A percentile compares a stretch with the other conserved stretches of the same genome.
These are phyloP conservation scores for Davidsoniella australis DNA, from an alignment of 2,329 filamentous ascomycete species.

Conservation along the genomic window DNA sequence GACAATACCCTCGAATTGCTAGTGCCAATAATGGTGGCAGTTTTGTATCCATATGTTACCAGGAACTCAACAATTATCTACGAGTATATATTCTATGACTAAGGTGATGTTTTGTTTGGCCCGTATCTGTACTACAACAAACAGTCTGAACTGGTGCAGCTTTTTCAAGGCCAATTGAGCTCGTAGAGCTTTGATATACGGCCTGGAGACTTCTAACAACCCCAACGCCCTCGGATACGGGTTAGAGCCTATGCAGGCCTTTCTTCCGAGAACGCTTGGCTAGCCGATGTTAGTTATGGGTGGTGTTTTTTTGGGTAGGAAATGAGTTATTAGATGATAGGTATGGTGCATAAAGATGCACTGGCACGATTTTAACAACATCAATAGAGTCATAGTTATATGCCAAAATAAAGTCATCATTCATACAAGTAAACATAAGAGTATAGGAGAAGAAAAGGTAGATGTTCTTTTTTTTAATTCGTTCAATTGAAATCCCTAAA, in stretches of 20 bases:
- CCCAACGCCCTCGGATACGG: slow-evolving; percentile 36
- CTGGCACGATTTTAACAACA: too few species aligned
- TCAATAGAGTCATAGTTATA: too few species aligned
- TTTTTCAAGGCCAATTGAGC: slow-evolving; percentile 37
- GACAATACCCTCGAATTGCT: too few species aligned
- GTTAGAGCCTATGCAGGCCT: slow-evolving; percentile 20
- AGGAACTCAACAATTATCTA: too few species aligned
- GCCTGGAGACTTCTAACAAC: slow-evolving; percentile 40
- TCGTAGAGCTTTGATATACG: slow-evolving; percentile 28
- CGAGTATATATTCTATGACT: too few species aligned
- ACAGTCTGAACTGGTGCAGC: slow-evolving; percentile 36
- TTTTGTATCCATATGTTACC: too few species aligned
- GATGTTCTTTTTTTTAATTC: slow-evolving; percentile 12
- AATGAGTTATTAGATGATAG: too few species aligned
- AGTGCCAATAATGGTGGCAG: too few species aligned
- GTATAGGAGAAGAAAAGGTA: slow-evolving; percentile 6
- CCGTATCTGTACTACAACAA: slow-evolving; percentile 50
- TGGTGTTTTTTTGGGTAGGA: too few species aligned
- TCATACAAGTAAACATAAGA: neutral
- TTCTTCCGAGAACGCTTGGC: slow-evolving; percentile 35
- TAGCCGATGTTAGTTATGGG: slow-evolving; percentile 25
- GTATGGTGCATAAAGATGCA: too few species aligned
- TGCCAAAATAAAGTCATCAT: too few species aligned
- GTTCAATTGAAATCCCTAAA: slow-evolving; percentile 13
- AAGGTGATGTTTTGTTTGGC: slow-evolving; percentile 30